Evolutionary conservation across 805 yeast species (phyloP), one percentile per base, ranked within the genome.

Genomic region (Candida sonorensis): DNA sequence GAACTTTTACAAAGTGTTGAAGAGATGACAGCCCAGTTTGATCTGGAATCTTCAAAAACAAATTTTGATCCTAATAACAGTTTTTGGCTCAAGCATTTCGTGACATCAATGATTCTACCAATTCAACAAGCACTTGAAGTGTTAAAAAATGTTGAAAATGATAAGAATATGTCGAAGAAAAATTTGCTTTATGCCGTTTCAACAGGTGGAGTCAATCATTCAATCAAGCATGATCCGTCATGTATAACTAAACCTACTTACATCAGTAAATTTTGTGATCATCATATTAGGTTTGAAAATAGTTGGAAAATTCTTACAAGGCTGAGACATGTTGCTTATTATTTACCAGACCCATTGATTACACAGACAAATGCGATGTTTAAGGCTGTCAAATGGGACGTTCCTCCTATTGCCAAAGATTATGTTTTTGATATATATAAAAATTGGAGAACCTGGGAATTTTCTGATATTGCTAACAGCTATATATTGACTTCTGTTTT

Each of bases 361-460:
- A 40, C 35, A 0, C 49, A 51, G 1, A 53, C 60, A 5, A 62
- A 66, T 24, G 29, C 46, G 1, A 33, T 44, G 15, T 52, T 72
- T 29, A 46, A 51, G 1, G 36, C 44, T 1, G 41, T 52, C 2
- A 38, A 55, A 0, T 67, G 75, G 63, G 52, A 53, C 12, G 64
- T 72, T 0, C 79, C 85, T 0, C 41, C 38, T 0, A 59, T 66
- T 38, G 87, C 87, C 0, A 63, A 66, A 37, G 59, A 62, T 7
- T 67, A 67, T 11, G 82, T 84, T 2, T 53, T 75, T 16, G 59
- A 66, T 3, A 65, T 77, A 1, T 86, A 87, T 46, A 64, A 77
- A 0, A 63, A 68, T 10, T 92, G 97, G 97, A 73, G 97, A 63
- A 75, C 77, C 37, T 88, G 97, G 97, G 98, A 90, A 46, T 79